Base-by-base conservation (phyloP, 306 rosid genomes). In the Trifolium pratense region DNA sequence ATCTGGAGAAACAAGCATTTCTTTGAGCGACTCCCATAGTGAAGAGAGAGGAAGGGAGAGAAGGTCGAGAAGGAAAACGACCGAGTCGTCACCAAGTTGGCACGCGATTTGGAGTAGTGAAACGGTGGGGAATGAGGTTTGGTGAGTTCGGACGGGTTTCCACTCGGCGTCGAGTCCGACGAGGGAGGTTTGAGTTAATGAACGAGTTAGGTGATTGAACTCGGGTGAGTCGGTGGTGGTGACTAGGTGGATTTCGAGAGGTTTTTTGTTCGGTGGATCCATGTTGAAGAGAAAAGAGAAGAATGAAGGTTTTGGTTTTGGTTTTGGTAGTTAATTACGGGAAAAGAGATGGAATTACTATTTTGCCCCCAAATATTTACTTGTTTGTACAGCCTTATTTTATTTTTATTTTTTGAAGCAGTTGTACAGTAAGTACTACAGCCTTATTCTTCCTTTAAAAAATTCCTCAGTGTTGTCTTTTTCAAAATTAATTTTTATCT, bases 131-230 rank as follows among this genome's bases (percentile, higher is more conserved):
- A 81, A 87, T 40, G 85, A 43, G 0, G 80, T 57, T 13, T 79
- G 75, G 12, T 53, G 86, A 40, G 80, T 65, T 42, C 88, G 88
- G n/a, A 80, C 64, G 48, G 97, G 90, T 78, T 89, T 93, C 98
- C 98, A 93, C 70, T 93, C 98, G 80, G 97, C 96, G 67, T 91
- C 97, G 70, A 93, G 91, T 1, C 86, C 96, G 23, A 93, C 77
- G 72, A 91, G 65, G n/a, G 85, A 74, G 9, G 96, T 83, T 45
- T 85, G 92, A 80, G 86, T 75, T 74, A 91, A 45, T 0, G 80
- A 45, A 39, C 63, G 83, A 66, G 45, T 82, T 21, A 91, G 73
- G 56, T 78, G 80, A 48, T 69, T 49, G 85, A 91, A 93, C 91
- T 89, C 92, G 73, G 80, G 77, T 36, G 98, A 91, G 67, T 89